These are phyloP conservation scores for baker's yeast (Saccharomyces cerevisiae) DNA, from an alignment of 805 yeast species.

Conservation along the genomic window DNA sequence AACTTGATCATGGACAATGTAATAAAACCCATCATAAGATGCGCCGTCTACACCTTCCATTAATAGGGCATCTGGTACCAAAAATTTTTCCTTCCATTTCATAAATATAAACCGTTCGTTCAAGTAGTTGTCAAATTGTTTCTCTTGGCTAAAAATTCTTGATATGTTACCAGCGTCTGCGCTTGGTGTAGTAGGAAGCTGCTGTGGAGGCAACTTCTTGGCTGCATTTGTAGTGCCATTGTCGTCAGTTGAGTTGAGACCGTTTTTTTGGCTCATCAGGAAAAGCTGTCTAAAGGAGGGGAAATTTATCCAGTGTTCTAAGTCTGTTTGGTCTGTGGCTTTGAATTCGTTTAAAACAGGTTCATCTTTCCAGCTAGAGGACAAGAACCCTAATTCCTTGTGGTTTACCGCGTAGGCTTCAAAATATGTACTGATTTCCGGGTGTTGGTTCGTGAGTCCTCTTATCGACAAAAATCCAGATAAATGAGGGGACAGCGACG, in stretches of 20 bases:
- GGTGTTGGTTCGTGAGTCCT: constrained; percentile 58
- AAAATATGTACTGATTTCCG: constrained; percentile 69
- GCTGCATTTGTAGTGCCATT: neutral
- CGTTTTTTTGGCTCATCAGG: constrained; percentile 1
- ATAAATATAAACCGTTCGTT: constrained; percentile 55
- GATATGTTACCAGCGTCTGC: constrained; percentile 5
- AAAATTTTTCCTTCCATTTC: constrained; percentile 92
- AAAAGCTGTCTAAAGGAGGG: constrained; percentile 35
- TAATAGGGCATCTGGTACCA: constrained; percentile 65
- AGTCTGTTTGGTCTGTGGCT: constrained; percentile 43
- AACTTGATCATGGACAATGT: constrained; percentile 69
- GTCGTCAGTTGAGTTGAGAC: neutral
- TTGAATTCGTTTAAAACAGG: constrained; percentile 42
- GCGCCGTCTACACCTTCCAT: constrained; percentile 48
- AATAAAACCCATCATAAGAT: constrained; percentile 88
- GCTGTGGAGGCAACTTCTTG: neutral
- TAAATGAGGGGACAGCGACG: constrained; percentile 31
- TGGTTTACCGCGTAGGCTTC: constrained; percentile 35
- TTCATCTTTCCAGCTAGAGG: constrained; percentile 21
- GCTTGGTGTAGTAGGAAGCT: neutral
- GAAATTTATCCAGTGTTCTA: constrained; percentile 61
- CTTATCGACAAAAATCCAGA: constrained; percentile 62
- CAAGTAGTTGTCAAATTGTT: constrained; percentile 22
- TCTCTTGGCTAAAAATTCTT: constrained; percentile 8
- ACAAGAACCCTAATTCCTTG: constrained; percentile 21